Evolutionary conservation across 257 asterid genomes (phyloP), one percentile per base, ranked within the genome.

Genomic region (Nicotiana undulata): DNA sequence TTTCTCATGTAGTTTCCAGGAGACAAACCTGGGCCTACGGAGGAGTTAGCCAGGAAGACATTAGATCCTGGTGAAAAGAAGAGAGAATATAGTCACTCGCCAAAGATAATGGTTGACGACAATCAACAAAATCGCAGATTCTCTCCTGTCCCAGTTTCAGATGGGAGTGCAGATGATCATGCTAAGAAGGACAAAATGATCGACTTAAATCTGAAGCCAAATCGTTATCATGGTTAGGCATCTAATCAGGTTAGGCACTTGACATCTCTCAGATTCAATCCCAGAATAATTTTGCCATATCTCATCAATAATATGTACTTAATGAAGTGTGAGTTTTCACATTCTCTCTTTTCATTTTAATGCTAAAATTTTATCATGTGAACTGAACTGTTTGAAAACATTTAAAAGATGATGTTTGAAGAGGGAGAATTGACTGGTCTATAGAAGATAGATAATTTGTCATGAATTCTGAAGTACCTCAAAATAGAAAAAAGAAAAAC

Each of bases 151-250:
- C 74, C 59, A 55, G 74, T 81, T 9, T 81, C 81, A 17, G 89
- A 81, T 61, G 87, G 85, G 52, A 84, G 84, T 51, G 65, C 18
- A 51, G 85, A 86, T 63, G 83, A 63, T 46, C 85, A 58, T 32
- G 90, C 88, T 34, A 83, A 83, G 49, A 80, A 63, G 87, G 94
- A 88, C 67, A 88, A 84, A 85, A 89, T 91, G 84, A 89, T 93
- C 55, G 99, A 95, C 85, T 98, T 93, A 80, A 95, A 95, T 84
- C 77, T 97, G n/a, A 90, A 88, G 77, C 99, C 98, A 85, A 90
- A 83, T 82, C 85, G 90, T 85, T 80, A 80, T 82, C 90, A 83
- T 8, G 93, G 87, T 15, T 93, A 86, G 80, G 88, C 86, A 83
- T 85, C 90, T 63, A 88, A 68, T 83, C 79, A 74, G 79, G 79